Evolutionary conservation across 768 basidiomycete genomes (phyloP).

Genomic region (Galerina sulciceps): DNA sequence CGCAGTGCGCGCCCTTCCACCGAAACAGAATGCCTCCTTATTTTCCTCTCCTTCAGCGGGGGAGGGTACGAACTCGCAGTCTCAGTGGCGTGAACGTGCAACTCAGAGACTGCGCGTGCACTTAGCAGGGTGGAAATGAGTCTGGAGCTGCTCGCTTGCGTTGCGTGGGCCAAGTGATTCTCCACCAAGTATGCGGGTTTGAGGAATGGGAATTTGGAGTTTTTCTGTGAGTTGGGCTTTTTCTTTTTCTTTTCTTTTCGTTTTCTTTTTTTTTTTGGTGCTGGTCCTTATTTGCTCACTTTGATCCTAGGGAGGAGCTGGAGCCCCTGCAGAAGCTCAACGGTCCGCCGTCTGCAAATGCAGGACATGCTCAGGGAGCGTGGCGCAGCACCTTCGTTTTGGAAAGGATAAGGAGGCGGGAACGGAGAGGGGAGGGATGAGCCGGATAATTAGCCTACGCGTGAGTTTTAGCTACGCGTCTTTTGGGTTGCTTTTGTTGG

Average conservation of each 20-base stretch:
- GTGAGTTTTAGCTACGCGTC: too few species aligned
- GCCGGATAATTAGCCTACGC: conserved; percentile 70
- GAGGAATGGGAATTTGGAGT: conserved; percentile 78
- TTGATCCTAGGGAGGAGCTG: conserved; percentile 40
- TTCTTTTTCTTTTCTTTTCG: neutral
- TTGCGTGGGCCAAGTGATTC: conserved; percentile 97
- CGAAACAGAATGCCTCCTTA: conserved; percentile 83
- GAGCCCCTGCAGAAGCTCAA: conserved; percentile 47
- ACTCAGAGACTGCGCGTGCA: conserved; percentile 95
- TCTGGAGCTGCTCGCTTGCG: conserved; percentile 91
- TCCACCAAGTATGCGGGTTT: conserved; percentile 93
- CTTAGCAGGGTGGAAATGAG: conserved; percentile 81
- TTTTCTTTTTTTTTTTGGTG: neutral
- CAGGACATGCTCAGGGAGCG: conserved; percentile 75
- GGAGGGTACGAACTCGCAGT: conserved; percentile 98
- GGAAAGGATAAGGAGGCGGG: conserved; percentile 51
- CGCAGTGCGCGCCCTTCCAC: conserved; percentile 86
- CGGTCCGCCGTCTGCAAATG: conserved; percentile 84
- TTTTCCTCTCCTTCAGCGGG: conserved; percentile 91
- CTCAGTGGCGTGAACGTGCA: conserved; percentile 92
- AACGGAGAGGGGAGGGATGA: conserved; percentile 60
- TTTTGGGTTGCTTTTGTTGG: too few species aligned
- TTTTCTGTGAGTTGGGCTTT: conserved; percentile 69
- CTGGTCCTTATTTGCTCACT: neutral
- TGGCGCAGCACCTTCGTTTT: conserved; percentile 67